These are phyloP conservation scores for Hygrophorus pudorinus DNA, from an alignment of 768 basidiomycete species.

Conservation along the genomic window DNA sequence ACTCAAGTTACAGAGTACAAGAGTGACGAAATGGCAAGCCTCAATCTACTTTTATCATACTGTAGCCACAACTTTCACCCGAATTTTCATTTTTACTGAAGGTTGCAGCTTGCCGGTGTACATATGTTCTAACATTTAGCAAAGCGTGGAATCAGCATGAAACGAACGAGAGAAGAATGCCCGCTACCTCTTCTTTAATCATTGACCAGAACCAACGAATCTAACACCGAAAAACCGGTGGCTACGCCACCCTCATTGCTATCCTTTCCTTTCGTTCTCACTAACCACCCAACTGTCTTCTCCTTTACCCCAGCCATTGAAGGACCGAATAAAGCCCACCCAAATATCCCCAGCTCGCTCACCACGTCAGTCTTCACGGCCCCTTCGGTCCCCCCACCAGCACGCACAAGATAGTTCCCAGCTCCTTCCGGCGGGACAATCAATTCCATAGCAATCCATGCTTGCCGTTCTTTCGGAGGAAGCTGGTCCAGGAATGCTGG, in stretches of 20 bases:
- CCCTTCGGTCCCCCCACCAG: constrained; percentile 34
- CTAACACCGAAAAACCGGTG: constrained; percentile 70
- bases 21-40: too few species aligned
- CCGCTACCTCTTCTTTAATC: constrained; percentile 9
- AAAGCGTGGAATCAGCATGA: too few species aligned
- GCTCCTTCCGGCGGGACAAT: constrained; percentile 67
- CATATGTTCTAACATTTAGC: neutral
- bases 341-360: constrained; percentile 88
- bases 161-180: neutral
- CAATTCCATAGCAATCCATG: constrained; percentile 95
- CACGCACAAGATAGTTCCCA: constrained; percentile 68
- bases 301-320: constrained; percentile 36
- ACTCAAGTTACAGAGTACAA: too few species aligned
- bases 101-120: too few species aligned
- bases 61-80: too few species aligned
- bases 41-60: too few species aligned
- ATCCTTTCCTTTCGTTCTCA: constrained; percentile 84
- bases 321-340: constrained; percentile 70
- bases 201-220: constrained; percentile 55
- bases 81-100: too few species aligned
- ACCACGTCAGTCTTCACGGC: constrained; percentile 60
- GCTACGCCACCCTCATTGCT: constrained; percentile 90
- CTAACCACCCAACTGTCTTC: constrained; percentile 69
- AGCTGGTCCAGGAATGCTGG: constrained; percentile 64
- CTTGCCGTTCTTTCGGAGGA: constrained; percentile 50